phyloP scores from a whole-genome alignment of 805 yeast species.

The Candida nonsorbophila region DNA sequence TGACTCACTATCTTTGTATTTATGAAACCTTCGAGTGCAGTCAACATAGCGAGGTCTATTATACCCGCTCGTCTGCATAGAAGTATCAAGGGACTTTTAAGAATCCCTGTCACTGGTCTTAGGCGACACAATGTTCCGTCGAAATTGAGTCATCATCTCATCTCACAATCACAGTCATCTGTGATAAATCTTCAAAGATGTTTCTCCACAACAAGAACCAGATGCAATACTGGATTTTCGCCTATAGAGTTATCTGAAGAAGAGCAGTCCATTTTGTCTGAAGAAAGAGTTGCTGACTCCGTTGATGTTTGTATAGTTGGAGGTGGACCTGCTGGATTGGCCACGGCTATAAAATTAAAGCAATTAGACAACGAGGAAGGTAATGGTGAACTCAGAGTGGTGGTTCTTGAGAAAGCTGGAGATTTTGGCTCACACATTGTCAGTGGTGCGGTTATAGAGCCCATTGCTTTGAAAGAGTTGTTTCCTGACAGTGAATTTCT shows the following conservation, averaged over 20 bases:
- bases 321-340: slow-evolving; percentile 96
- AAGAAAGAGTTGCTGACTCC: slow-evolving; percentile 73
- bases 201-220: too few relatives aligned
- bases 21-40: too few relatives aligned
- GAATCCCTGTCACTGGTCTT: too few relatives aligned
- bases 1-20: too few relatives aligned
- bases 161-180: too few relatives aligned
- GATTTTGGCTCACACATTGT: slow-evolving; percentile 91
- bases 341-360: slow-evolving; percentile 86
- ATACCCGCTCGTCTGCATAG: too few relatives aligned
- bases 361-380: slow-evolving; percentile 70
- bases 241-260: slow-evolving; percentile 23
- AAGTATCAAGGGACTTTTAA: too few relatives aligned
- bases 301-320: slow-evolving; percentile 97
- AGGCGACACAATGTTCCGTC: too few relatives aligned
- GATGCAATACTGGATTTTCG: too few relatives aligned
- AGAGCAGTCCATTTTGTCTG: slow-evolving; percentile 41
- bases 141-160: too few relatives aligned
- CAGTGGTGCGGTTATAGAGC: slow-evolving; percentile 93
- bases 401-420: slow-evolving; percentile 86
- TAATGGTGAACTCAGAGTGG: slow-evolving; percentile 69
- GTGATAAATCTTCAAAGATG: too few relatives aligned
- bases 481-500: slow-evolving; percentile 59
- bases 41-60: too few relatives aligned
- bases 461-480: slow-evolving; percentile 78